Evolutionary conservation across 371 early-diverging fungal species (phyloP), one percentile per base, ranked within the genome.

Genomic region (Mortierella sp.): DNA sequence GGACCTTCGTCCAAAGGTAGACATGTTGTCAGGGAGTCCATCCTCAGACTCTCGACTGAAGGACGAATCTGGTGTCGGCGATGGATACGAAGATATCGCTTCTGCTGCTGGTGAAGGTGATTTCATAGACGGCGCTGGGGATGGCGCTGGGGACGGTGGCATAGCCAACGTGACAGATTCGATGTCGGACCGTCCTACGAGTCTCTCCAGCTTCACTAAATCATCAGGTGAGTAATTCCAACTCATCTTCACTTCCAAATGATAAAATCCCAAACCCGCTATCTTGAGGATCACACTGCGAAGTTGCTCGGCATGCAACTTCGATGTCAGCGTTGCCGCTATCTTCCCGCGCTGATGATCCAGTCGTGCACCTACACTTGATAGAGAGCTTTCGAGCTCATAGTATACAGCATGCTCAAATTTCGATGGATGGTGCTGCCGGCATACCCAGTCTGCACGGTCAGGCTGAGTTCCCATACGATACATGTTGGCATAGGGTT

Each of bases 401-500:
- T 64, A 63, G 28, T 26, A 39, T 39, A n/a, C n/a, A 5, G 35
- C 35, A 14, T 63, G 37, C 40, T 47, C 49, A 40, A 49, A 49
- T 20, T 28, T 20, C 2, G 52, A 49, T 26, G 64, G 20, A 5
- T 64, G 64, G 32, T 64, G 64, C 51, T 47, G 24, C 32, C 18
- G 10, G 49, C 64, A 64, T 32, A 64, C 64, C 64, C 64, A 64
- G 35, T 64, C 64, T 20, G 64, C 64, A 30, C 64, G 64, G 5
- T 28, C 51, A 14, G 64, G 35, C 6, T 1, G 28, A 3, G 64
- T 32, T 40, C 51, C 40, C 32, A 30, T 30, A 32, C 64, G 64
- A 49, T 51, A 64, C 64, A 64, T 49, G 20, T 49, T 45, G 30
- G 51, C 49, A 47, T 26, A 51, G 18, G 12, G 51, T 16, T 26